Evolutionary conservation across 331 rosid species (phyloP), one percentile per base, ranked within the genome.

Genomic region (Ulmus americana): DNA sequence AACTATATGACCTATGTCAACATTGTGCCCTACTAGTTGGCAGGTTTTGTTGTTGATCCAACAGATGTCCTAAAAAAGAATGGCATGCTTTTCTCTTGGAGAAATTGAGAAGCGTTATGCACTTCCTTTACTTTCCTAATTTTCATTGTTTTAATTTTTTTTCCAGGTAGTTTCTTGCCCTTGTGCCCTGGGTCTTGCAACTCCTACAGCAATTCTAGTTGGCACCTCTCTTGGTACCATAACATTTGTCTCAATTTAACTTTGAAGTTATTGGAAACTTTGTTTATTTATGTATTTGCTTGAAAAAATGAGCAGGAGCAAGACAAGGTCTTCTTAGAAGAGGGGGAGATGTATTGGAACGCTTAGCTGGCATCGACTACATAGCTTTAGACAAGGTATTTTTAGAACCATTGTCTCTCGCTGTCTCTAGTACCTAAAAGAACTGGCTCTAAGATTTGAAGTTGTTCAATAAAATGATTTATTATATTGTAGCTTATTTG

Each of bases 151-250:
- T 20, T 35, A 6, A 10, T 61, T 46, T 66, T 13, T 59, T 49
- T 38, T 73, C 64, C 90, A 94, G 97, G 99, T 94, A 64, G 97
- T 94, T 69, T 94, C 97, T 73, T 94, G 97, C 76, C 99, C 99
- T 43, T 94, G 99, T 65, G 99, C 96, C 58, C 63, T 94, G 75
- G 99, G 99, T 78, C 97, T 94, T 62, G 99, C 97, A 68, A 94
- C 99, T 65, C 99, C 97, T 61, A 94, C 97, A 43, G 95, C 99
- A 74, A 94, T 90, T 77, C 84, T 94, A 60, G 95, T 90, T 64
- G 99, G 99, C 84, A 94, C 97, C 71, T 90, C 97, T 45, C 91
- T 89, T 54, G 97, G 98, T 92, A 81, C 38, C 71, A 52, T 54
- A 59, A 56, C 13, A 14, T 66, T 68, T 55, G 58, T 49, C 63